Evolutionary conservation across 148 eudicot species (phyloP).

Genomic region (Hydrangea macrophylla): DNA sequence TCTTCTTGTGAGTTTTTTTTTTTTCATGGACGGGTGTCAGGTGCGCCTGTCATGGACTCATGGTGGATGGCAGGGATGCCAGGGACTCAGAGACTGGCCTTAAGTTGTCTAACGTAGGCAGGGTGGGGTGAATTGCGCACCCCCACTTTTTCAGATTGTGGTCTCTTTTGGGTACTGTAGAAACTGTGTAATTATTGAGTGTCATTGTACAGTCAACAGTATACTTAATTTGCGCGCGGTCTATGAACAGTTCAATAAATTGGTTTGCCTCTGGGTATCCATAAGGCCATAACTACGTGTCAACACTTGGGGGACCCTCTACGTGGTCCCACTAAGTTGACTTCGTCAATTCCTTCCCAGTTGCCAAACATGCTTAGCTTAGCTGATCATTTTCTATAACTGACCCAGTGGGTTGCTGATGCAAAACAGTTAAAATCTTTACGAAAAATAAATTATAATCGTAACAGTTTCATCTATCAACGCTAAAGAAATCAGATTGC

Average conservation of each 20-base stretch:
- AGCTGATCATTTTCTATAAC: not conserved
- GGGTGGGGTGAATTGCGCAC: not conserved
- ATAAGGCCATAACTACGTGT: not conserved
- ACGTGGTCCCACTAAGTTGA: too few relatives aligned
- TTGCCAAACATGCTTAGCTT: not conserved
- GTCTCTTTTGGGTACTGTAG: not conserved
- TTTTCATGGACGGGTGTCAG: conserved; percentile 16
- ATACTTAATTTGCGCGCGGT: not conserved
- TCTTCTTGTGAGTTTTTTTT: not conserved
- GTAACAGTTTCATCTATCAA: too few relatives aligned
- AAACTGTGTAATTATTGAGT: not conserved
- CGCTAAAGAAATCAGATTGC: too few relatives aligned
- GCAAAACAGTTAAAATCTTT: not conserved
- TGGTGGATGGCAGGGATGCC: conserved; percentile 7
- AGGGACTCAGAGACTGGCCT: not conserved
- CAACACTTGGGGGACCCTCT: conserved; percentile 8
- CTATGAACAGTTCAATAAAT: not conserved
- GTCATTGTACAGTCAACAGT: not conserved
- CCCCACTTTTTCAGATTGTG: not conserved
- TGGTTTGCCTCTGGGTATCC: not conserved
- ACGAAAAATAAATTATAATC: not conserved
- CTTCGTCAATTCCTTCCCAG: too few relatives aligned
- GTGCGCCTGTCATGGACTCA: conserved; percentile 8
- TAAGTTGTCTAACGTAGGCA: not conserved
- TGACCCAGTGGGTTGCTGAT: not conserved